Conservation (phyloP, 257 asterid genomes). For the Lantana camara region DNA sequence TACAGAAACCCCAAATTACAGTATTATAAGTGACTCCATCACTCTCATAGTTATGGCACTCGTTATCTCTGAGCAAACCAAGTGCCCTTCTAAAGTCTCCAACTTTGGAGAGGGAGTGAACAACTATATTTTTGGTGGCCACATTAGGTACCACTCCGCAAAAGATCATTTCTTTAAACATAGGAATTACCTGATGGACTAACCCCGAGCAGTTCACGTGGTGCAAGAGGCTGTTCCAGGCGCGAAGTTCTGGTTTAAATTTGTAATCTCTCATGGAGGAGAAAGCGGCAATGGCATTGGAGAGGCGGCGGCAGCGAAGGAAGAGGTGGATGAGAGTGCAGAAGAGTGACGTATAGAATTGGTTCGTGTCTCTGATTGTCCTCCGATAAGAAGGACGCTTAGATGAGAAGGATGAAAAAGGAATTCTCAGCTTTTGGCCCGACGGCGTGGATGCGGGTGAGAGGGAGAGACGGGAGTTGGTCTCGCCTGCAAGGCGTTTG, state of each 20-base stretch:
- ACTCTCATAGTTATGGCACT: conserved; percentile 38
- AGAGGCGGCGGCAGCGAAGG: conserved; percentile 77
- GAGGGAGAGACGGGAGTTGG: conserved; percentile 12
- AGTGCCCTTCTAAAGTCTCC: conserved; percentile 59
- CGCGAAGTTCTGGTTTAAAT: conserved; percentile 48
- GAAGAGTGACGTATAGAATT: conserved; percentile 62
- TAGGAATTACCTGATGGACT: conserved; percentile 62
- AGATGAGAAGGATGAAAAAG: conserved; percentile 26
- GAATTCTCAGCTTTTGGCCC: conserved; percentile 2
- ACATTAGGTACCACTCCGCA: conserved; percentile 56
- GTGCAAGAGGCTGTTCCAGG: conserved; percentile 66
- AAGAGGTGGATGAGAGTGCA: conserved; percentile 83
- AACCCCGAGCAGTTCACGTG: conserved; percentile 71
- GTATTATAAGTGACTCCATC: conserved; percentile 78
- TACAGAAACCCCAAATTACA: conserved; percentile 86
- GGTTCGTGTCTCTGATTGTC: conserved; percentile 28
- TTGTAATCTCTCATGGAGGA: conserved; percentile 65
- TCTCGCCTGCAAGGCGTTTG: conserved; percentile 41
- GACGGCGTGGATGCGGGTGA: conserved; percentile 25
- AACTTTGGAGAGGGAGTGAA: conserved; percentile 69
- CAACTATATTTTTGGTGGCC: conserved; percentile 62
- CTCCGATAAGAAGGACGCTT: conserved; percentile 7
- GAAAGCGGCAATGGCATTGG: conserved; percentile 62
- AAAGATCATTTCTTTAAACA: conserved; percentile 65
- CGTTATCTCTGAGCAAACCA: conserved; percentile 49